These are phyloP conservation scores for Colletotrichum liriopes DNA, from an alignment of 2,329 filamentous ascomycete species.

Conservation along the genomic window DNA sequence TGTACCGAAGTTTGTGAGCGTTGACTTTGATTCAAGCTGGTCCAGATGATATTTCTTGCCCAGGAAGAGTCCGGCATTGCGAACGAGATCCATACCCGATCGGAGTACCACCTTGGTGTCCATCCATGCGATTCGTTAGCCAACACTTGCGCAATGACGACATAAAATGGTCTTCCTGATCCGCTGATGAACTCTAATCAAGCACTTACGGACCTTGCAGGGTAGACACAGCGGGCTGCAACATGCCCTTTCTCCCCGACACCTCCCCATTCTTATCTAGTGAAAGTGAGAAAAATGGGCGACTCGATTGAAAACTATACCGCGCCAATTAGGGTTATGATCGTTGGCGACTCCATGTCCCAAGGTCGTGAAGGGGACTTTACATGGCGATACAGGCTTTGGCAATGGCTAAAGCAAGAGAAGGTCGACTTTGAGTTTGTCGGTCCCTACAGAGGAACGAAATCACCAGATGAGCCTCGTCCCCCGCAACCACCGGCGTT, in stretches of 20 bases:
- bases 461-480: slow-evolving; percentile 36
- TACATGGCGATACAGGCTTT: slow-evolving; percentile 60
- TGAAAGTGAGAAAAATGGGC: background rate
- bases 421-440: slow-evolving; percentile 49
- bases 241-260: background rate
- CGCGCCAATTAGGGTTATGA: slow-evolving; percentile 48
- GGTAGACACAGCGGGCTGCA: background rate
- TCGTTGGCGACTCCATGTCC: slow-evolving; percentile 58
- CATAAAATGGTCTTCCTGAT: background rate
- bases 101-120: background rate
- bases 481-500: slow-evolving; percentile 40
- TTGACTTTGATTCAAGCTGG: background rate
- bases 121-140: background rate
- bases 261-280: background rate
- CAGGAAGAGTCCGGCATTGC: background rate
- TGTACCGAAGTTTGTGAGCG: background rate
- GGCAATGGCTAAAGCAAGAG: slow-evolving; percentile 55
- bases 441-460: slow-evolving; percentile 56
- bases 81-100: background rate
- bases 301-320: background rate
- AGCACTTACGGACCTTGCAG: background rate
- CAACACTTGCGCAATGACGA: background rate
- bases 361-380: slow-evolving; percentile 58
- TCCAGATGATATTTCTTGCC: background rate
- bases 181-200: background rate